These are phyloP conservation scores for Suillus americanus DNA, from an alignment of 768 basidiomycete genomes.

Conservation along the genomic window DNA sequence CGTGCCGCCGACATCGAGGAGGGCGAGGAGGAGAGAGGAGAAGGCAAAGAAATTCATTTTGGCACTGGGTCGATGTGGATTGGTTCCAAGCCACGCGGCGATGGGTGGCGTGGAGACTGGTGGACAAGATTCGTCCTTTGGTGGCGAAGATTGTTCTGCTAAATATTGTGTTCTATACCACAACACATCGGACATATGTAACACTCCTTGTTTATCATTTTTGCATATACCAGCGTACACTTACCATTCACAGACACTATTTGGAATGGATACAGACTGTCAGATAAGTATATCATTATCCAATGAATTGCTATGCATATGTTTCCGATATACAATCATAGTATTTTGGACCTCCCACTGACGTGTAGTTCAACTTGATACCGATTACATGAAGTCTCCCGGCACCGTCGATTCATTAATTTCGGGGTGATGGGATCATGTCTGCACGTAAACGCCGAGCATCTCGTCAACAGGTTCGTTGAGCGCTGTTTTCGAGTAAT, in stretches of 20 bases:
- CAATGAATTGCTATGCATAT: constrained; percentile 6
- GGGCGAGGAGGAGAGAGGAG: constrained; percentile 55
- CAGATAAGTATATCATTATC: constrained; percentile 8
- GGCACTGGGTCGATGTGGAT: constrained; percentile 89
- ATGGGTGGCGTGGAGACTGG: constrained; percentile 74
- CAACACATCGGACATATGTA: constrained; percentile 34
- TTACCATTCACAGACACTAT: constrained; percentile 21
- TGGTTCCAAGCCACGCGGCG: constrained; percentile 54
- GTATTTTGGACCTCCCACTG: neutral
- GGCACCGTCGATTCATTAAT: constrained; percentile 5
- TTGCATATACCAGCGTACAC: constrained; percentile 23
- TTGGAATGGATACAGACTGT: constrained; percentile 23
- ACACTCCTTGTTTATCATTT: constrained; percentile 31
- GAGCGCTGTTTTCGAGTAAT: neutral
- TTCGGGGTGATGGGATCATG: constrained; percentile 1
- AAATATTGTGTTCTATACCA: constrained; percentile 28
- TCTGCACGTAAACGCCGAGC: neutral
- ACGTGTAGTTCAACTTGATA: neutral
- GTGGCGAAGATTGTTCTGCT: constrained; percentile 81
- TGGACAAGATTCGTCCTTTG: constrained; percentile 79
- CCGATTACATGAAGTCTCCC: neutral
- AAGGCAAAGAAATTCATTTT: constrained; percentile 59
- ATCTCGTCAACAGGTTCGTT: neutral
- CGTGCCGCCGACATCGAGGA: constrained; percentile 66
- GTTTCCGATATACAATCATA: constrained; percentile 8